These are phyloP conservation scores for Dioszegia aurantiaca DNA, from an alignment of 768 basidiomycete species.

Conservation along the genomic window DNA sequence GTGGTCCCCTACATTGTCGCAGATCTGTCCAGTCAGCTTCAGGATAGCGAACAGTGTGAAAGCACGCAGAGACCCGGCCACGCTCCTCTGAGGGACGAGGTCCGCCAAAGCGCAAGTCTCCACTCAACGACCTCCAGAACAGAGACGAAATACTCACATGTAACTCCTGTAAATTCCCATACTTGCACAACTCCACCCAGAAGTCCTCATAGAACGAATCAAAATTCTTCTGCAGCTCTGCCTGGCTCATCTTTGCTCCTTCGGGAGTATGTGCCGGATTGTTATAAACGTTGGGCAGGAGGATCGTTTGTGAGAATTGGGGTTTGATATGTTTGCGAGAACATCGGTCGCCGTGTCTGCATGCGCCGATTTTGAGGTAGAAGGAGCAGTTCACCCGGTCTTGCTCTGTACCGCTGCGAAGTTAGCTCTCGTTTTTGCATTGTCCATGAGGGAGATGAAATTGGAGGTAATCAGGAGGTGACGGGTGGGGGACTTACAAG, in stretches of 20 bases:
- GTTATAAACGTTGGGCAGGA: constrained; percentile 95
- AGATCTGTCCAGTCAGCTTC: constrained; percentile 55
- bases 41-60: no score
- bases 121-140: no score
- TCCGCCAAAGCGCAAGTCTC: no score
- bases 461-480: neutral
- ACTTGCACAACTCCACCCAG: constrained; percentile 90
- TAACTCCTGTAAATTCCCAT: constrained; percentile 89
- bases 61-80: no score
- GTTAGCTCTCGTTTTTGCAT: constrained; percentile 2
- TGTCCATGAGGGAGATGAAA: neutral
- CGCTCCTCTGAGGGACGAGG: no score
- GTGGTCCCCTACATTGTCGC: constrained; percentile 99
- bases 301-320: constrained; percentile 93
- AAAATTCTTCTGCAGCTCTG: constrained; percentile 58
- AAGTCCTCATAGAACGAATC: constrained; percentile 66
- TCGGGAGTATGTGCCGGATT: constrained; percentile 78
- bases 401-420: constrained; percentile 53
- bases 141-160: constrained; percentile 66
- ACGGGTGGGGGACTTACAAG: constrained; percentile 57
- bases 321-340: constrained; percentile 96
- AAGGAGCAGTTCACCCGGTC: constrained; percentile 96
- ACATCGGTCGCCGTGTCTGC: constrained; percentile 95
- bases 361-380: constrained; percentile 99
- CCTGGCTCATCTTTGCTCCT: constrained; percentile 67